These are phyloP conservation scores for Colletotrichum musicola DNA, from an alignment of 2,329 filamentous ascomycete genomes.

Conservation along the genomic window DNA sequence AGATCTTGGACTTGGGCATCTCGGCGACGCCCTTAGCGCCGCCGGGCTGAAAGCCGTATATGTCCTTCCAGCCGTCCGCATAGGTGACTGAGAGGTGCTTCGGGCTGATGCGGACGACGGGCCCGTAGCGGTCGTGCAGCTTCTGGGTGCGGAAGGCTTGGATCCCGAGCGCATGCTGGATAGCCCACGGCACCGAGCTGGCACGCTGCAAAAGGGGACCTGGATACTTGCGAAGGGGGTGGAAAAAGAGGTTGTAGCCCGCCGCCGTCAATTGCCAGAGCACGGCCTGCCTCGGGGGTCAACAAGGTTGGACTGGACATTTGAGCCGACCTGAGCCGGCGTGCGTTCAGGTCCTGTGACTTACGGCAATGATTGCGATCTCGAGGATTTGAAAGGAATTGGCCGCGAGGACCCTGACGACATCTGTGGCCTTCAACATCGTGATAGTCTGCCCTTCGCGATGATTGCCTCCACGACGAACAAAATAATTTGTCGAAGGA, in stretches of 20 bases:
- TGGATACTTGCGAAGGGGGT: conserved; percentile 49
- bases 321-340: not conserved
- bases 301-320: not conserved
- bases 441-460: not conserved
- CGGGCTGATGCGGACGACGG: conserved; percentile 55
- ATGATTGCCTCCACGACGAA: not conserved
- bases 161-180: conserved; percentile 18
- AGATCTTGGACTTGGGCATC: conserved; percentile 15
- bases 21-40: conserved; percentile 6
- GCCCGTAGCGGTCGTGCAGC: conserved; percentile 45
- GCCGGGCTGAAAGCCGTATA: conserved; percentile 47
- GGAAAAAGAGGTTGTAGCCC: conserved; percentile 50
- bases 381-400: conserved; percentile 3
- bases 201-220: conserved; percentile 43
- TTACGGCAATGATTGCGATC: conserved; percentile 8
- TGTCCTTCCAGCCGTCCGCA: conserved; percentile 53
- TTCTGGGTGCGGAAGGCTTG: conserved; percentile 20
- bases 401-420: not conserved
- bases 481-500: too few relatives aligned
- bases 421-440: not conserved
- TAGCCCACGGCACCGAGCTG: conserved; percentile 13
- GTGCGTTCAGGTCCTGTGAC: not conserved
- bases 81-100: conserved; percentile 54
- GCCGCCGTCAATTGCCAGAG: conserved; percentile 6
- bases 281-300: conserved; percentile 6